Evolutionary conservation across 331 rosid genomes (phyloP).

Genomic region (Cucumis variabilis): DNA sequence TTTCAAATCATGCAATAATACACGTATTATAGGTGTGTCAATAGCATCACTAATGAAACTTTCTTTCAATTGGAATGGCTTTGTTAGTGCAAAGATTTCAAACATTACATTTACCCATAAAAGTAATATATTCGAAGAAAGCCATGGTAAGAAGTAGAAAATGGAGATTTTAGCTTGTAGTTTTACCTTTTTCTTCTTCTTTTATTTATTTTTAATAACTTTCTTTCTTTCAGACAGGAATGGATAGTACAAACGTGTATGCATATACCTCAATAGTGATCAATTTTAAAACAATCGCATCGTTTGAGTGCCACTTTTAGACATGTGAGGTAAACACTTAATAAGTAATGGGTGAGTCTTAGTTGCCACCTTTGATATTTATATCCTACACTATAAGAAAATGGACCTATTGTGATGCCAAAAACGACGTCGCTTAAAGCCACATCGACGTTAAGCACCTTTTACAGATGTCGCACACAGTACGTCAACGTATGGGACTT

Average conservation of each 20-base stretch:
- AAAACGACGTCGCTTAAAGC: no score
- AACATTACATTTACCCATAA: slow-evolving; percentile 90
- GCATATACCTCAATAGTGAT: slow-evolving; percentile 83
- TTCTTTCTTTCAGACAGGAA: slow-evolving; percentile 65
- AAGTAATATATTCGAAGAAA: slow-evolving; percentile 89
- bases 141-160: slow-evolving; percentile 85
- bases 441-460: no score
- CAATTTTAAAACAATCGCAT: no score
- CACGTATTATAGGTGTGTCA: slow-evolving; percentile 74
- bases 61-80: slow-evolving; percentile 93
- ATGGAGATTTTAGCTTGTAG: background rate
- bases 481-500: no score
- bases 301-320: no score
- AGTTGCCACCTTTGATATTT: no score
- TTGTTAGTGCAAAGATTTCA: slow-evolving; percentile 94
- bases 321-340: no score
- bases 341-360: no score
- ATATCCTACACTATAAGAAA: no score
- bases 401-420: no score
- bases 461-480: no score
- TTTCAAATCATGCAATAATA: slow-evolving; percentile 3
- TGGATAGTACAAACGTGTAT: slow-evolving; percentile 85
- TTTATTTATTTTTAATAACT: background rate
- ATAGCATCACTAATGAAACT: slow-evolving; percentile 96
- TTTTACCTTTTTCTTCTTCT: background rate